These are phyloP conservation scores for Xylaria scruposa DNA, from an alignment of 495 filamentous ascomycete species.

Conservation along the genomic window DNA sequence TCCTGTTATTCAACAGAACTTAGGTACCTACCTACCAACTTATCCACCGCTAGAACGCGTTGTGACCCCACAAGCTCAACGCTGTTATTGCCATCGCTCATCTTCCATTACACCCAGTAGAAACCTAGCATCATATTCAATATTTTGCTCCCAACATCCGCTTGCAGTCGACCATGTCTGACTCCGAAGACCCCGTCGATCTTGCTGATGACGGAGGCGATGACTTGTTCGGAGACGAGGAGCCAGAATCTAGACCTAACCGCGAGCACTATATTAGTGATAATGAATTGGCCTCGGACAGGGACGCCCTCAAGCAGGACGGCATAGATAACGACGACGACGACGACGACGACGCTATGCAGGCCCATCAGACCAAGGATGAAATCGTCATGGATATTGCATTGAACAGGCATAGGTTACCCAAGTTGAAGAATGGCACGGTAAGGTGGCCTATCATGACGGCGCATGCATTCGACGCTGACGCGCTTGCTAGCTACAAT, in stretches of 20 bases:
- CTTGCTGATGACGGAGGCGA: conserved; percentile 60
- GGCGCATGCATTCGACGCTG: conserved; percentile 7
- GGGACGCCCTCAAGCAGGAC: conserved; percentile 50
- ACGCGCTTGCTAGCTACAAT: conserved; percentile 65
- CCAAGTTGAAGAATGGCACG: conserved; percentile 73
- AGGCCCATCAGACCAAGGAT: conserved; percentile 51
- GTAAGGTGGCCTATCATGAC: conserved; percentile 39
- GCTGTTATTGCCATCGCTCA: background rate
- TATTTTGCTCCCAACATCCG: background rate
- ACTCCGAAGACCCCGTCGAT: conserved; percentile 57
- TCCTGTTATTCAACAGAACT: background rate
- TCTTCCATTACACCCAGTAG: background rate
- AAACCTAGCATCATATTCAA: background rate
- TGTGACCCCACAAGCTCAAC: background rate
- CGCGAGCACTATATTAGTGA: conserved; percentile 60
- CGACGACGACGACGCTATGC: conserved; percentile 55
- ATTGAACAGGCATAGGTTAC: conserved; percentile 69
- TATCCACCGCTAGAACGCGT: background rate
- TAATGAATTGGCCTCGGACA: conserved; percentile 80
- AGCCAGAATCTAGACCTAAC: conserved; percentile 36
- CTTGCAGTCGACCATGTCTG: conserved; percentile 51
- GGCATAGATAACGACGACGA: conserved; percentile 44
- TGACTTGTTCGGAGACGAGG: conserved; percentile 71
- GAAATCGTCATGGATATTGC: conserved; percentile 63
- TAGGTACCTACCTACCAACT: background rate